These are phyloP conservation scores for Chytriomyces sp. DNA, from an alignment of 192 early-diverging fungal genomes.

Conservation along the genomic window DNA sequence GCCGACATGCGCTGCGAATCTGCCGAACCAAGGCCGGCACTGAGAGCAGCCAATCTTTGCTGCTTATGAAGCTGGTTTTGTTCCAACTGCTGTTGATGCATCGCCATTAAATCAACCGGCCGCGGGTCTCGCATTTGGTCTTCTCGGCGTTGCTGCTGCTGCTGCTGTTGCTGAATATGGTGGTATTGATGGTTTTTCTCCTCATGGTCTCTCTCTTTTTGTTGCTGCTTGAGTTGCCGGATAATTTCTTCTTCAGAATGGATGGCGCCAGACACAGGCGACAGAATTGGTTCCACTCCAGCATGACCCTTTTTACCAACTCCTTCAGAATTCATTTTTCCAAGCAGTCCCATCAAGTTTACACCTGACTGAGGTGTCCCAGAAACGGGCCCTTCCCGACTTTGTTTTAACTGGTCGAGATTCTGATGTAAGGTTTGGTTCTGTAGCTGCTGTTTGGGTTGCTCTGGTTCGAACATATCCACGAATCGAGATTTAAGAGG, in stretches of 20 bases:
- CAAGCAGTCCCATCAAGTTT: slow-evolving; percentile 19
- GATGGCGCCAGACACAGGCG: neutral
- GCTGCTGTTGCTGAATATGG: slow-evolving; percentile 27
- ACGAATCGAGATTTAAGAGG: slow-evolving; percentile 12
- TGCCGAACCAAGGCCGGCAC: neutral
- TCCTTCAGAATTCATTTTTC: slow-evolving; percentile 6
- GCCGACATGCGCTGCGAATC: slow-evolving; percentile 8
- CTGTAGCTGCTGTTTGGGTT: too few relatives aligned
- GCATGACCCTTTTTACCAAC: neutral
- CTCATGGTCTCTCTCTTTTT: neutral
- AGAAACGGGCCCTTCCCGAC: neutral
- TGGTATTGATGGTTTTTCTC: neutral
- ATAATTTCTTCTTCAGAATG: slow-evolving; percentile 20
- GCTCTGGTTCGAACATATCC: slow-evolving; percentile 2
- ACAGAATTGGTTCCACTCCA: too few relatives aligned
- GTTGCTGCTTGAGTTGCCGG: slow-evolving; percentile 26
- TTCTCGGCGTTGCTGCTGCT: neutral
- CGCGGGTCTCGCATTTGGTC: neutral
- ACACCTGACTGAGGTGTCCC: neutral
- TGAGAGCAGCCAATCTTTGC: neutral
- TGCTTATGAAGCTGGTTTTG: neutral
- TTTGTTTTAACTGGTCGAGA: too few relatives aligned
- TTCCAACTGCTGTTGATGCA: slow-evolving; percentile 1
- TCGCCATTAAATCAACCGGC: neutral
- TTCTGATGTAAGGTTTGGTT: too few relatives aligned